Base-by-base conservation (phyloP, 2,329 filamentous ascomycete species). In the Bretziella fagacearum region DNA sequence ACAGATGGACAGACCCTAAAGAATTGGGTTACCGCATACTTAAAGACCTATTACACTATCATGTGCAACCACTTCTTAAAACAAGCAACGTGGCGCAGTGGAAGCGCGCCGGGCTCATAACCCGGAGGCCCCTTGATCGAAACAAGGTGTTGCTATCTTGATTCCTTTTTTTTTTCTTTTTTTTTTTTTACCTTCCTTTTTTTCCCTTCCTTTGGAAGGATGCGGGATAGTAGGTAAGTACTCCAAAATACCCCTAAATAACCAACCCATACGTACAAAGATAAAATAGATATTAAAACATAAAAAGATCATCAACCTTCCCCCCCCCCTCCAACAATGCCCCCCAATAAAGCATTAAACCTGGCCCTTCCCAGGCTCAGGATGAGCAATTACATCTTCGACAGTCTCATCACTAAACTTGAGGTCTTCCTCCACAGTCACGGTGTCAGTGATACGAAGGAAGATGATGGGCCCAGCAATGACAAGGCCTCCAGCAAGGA, bases 371-470 rank as follows among this genome's bases (percentile, higher is more conserved):
- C 17, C 4, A 23, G 35, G 7, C 23, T 26, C 8, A 18, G 37
- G 15, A 22, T 33, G 15, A 8, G 13, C 57, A 10, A 62, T 58
- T 11, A 93, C 79, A 54, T 93, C 84, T 22, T 72, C 74, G 13
- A 80, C 57, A 0, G 81, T 91, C 70, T 91, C 84, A 57, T 93
- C 86, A 17, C 81, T 84, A 60, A 85, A 87, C 58, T 78, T 77
- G 44, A 94, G 66, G 61, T 95, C 87, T 46, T 87, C 79, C 61
- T 89, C 84, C 3, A 93, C 56, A 1, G 73, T 60, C n/a, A 84
- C 75, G n/a, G 79, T 81, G 55, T 94, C 85, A 60, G 81, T 73
- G 60, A 95, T 81, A 65, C 80, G 81, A 56, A 77, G 64, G 56
- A 82, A 74, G 59, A 95, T 81, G 57, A 94, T 73, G 0, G 87